A percentile compares a stretch with the other conserved stretches of the same genome.
Evolutionary conservation across 495 filamentous ascomycete genomes (phyloP).

Genomic region (Trichoderma erinaceum): DNA sequence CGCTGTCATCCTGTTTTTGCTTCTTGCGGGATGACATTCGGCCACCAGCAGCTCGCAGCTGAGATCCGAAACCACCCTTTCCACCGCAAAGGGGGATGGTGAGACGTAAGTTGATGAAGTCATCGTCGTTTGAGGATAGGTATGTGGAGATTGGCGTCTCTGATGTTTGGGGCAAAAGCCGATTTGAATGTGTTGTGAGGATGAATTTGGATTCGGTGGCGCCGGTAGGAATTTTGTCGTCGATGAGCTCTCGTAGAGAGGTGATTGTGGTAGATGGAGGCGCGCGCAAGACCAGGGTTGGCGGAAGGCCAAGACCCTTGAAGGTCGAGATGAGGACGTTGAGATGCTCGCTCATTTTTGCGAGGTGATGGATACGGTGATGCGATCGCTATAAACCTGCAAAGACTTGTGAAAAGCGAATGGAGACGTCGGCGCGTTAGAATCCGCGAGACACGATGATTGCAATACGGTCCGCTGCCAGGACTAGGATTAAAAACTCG

Average conservation of each 20-base stretch:
- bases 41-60: conserved; percentile 91
- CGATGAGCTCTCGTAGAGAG: conserved; percentile 58
- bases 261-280: conserved; percentile 58
- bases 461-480: background rate
- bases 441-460: background rate
- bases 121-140: conserved; percentile 45
- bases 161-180: conserved; percentile 49
- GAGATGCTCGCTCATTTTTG: conserved; percentile 48
- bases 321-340: conserved; percentile 83
- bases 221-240: conserved; percentile 52
- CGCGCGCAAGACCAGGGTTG: conserved; percentile 67
- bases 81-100: conserved; percentile 72
- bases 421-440: background rate
- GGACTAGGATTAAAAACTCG: too few relatives aligned
- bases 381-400: background rate
- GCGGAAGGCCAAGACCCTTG: conserved; percentile 70
- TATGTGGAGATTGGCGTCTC: conserved; percentile 46
- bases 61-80: conserved; percentile 96
- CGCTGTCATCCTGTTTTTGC: conserved; percentile 74
- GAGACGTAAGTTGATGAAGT: conserved; percentile 75
- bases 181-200: conserved; percentile 77
- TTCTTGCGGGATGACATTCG: conserved; percentile 95
- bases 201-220: conserved; percentile 50
- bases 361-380: conserved; percentile 15
- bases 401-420: background rate